A percentile compares a stretch with the other conserved stretches of the same genome.
phyloP scores from a whole-genome alignment of 164 flowering plant species.

The Aristolochia contorta region DNA sequence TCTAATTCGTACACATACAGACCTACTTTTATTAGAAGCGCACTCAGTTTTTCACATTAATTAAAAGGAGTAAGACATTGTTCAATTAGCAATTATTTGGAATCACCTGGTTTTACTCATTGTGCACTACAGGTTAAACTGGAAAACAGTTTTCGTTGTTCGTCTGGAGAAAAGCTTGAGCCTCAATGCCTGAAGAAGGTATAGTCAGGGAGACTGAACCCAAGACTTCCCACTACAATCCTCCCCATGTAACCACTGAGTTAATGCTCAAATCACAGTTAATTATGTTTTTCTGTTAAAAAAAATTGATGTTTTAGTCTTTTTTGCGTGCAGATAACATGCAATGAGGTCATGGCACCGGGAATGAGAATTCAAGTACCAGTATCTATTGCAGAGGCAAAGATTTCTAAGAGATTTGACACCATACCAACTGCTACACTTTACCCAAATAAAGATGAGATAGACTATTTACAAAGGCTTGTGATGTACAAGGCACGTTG shows the following conservation, averaged over 20 bases:
- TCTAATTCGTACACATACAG: too few relatives aligned
- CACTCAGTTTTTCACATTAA: too few relatives aligned
- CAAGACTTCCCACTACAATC: too few relatives aligned
- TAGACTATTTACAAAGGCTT: constrained; percentile 71
- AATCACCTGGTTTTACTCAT: background rate
- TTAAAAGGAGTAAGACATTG: too few relatives aligned
- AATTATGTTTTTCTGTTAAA: background rate
- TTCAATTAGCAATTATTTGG: background rate
- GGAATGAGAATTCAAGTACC: constrained; percentile 60
- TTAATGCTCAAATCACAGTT: too few relatives aligned
- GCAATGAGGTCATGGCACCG: constrained; percentile 55
- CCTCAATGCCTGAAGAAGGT: constrained; percentile 45
- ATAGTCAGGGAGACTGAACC: background rate
- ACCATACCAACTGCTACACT: constrained; percentile 79
- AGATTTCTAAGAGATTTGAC: constrained; percentile 67
- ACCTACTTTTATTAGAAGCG: too few relatives aligned
- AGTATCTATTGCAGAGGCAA: constrained; percentile 72
- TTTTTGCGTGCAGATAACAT: constrained; percentile 53
- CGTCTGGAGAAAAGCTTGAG: constrained; percentile 8
- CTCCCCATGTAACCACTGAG: too few relatives aligned
- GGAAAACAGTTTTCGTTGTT: constrained; percentile 24
- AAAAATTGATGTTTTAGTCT: constrained; percentile 11
- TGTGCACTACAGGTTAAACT: constrained; percentile 39
- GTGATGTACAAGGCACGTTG: constrained; percentile 67
- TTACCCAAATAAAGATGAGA: constrained; percentile 95